Evolutionary conservation across 148 eudicot species (phyloP), one percentile per base, ranked within the genome.

Genomic region (Rheum nobile): DNA sequence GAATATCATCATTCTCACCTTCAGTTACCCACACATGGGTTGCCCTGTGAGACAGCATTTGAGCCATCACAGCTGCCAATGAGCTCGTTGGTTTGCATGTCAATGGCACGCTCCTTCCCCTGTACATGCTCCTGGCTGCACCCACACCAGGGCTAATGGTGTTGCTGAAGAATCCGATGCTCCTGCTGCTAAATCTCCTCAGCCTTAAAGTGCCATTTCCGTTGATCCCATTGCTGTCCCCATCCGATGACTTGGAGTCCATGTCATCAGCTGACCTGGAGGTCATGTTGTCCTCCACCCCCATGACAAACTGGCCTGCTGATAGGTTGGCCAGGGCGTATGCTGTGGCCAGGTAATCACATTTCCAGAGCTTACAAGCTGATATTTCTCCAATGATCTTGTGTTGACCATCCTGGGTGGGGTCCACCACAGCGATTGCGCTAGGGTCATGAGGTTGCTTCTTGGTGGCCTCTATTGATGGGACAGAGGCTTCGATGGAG

Each of bases 21-120:
- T 90, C 90, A 8, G 99, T 95, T 22, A 95, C 99, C 99, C 99
- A 95, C 11, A 95, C 91, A 72, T 91, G 99, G 2, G 92, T 91
- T 1, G 96, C 91, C 47, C 99, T 79, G 70, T 95, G 99, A 29
- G 99, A 95, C 42, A 95, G 80, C 94, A 95, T 90, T 84, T 95
- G 99, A 46, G 99, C 99, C 99, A 95, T 95, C 17, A 95, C 99
- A 4, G 99, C 97, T 2, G 99, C 97, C 74, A 95, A 48, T 0
- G 99, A 95, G 75, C 96, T 95, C 1, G 88, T 91, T 9, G 68
- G 84, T 70, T 81, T 90, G 77, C 99, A 95, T 0, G 97, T 95
- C 80, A 95, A 83, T 4, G 99, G 97, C 0, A 93, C 89, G 57
- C 93, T 92, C 78, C 99, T 83, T 21, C 97, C 97, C 67, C 99